phyloP scores from a whole-genome alignment of 768 basidiomycete species.

The Mycena vulgaris region DNA sequence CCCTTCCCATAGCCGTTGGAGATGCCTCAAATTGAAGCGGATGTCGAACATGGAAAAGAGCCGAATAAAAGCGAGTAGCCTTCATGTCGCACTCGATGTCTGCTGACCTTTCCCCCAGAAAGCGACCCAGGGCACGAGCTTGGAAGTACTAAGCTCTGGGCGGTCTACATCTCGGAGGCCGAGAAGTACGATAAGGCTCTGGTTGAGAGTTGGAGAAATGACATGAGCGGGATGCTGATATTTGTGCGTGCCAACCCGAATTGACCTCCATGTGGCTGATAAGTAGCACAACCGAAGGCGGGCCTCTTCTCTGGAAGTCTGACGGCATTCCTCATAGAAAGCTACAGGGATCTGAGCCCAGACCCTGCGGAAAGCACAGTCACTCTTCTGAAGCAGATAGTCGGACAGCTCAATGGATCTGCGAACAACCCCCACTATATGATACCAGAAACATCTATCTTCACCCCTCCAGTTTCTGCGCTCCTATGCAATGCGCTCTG shows the following conservation, averaged over 20 bases:
- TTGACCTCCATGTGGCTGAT: background rate
- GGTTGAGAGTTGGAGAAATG: background rate
- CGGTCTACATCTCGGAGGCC: background rate
- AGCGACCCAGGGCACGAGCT: too few relatives aligned
- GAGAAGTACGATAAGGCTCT: background rate
- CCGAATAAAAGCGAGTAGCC: too few relatives aligned
- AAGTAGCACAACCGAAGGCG: background rate
- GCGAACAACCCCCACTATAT: background rate
- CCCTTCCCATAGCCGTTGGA: too few relatives aligned
- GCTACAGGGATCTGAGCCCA: background rate
- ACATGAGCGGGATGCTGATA: background rate
- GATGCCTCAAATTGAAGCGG: too few relatives aligned
- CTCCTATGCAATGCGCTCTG: background rate
- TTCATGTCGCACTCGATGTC: too few relatives aligned
- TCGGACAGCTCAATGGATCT: background rate
- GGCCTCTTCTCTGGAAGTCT: background rate
- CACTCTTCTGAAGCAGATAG: background rate
- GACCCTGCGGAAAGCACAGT: background rate
- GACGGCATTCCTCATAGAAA: background rate
- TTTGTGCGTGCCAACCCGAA: background rate
- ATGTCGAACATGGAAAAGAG: too few relatives aligned
- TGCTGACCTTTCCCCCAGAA: too few relatives aligned
- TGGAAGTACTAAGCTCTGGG: background rate
- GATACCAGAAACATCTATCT: background rate
- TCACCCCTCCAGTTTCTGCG: background rate